Conservation (phyloP, 2,329 filamentous ascomycete species). For the Xylariaceae sp. region DNA sequence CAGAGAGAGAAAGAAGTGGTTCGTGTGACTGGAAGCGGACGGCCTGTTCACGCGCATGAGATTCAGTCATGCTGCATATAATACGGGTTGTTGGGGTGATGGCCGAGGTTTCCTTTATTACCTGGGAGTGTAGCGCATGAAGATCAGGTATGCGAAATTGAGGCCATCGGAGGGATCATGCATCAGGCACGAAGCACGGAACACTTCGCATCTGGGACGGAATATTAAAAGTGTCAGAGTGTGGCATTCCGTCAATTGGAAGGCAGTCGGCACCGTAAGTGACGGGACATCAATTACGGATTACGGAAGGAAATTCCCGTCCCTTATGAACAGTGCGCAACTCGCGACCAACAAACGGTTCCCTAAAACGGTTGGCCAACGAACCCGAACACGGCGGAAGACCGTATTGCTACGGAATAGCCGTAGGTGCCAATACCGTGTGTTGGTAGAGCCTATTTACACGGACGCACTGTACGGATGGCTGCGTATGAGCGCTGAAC, state of each 20-base stretch:
- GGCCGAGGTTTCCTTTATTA: background rate
- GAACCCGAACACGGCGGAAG: no score
- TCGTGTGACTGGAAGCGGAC: background rate
- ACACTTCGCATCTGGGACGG: background rate
- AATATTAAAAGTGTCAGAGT: no score
- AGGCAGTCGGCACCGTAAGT: no score
- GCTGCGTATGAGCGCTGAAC: no score
- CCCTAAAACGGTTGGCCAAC: no score
- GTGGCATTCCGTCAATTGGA: no score
- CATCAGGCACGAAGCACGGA: background rate
- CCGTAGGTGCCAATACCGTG: conserved; percentile 2
- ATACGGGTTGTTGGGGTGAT: no score
- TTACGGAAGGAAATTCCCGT: no score
- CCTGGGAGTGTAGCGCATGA: conserved; percentile 4
- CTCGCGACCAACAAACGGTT: no score
- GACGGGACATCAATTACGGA: no score
- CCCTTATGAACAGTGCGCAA: no score
- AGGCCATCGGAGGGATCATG: background rate
- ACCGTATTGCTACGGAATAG: no score
- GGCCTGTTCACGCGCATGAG: conserved; percentile 2
- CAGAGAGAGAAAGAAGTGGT: background rate
- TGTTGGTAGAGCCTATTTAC: background rate
- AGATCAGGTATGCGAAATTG: background rate
- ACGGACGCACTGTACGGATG: background rate
- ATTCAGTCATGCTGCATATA: conserved; percentile 7